A percentile compares a stretch with the other conserved stretches of the same genome.
Evolutionary conservation across 1,284 basidiomycete species (phyloP).

Genomic region (Heterobasidion parviporum): DNA sequence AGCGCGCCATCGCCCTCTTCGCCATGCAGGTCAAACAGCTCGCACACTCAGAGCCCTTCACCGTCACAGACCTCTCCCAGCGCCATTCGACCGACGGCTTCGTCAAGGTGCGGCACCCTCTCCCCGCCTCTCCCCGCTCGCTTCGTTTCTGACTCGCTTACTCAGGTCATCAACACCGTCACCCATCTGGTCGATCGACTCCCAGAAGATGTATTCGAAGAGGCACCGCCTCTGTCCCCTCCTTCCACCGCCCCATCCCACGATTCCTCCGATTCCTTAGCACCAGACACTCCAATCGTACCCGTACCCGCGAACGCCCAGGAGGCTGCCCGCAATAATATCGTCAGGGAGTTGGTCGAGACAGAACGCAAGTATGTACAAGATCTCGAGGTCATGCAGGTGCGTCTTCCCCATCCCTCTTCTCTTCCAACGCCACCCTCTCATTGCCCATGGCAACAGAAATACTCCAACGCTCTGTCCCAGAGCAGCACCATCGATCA

Average conservation of each 20-base stretch:
- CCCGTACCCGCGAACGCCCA: slow-evolving; percentile 41
- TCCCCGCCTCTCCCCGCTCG: background rate
- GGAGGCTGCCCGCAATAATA: slow-evolving; percentile 68
- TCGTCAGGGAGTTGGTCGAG: slow-evolving; percentile 83
- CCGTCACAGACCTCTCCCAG: slow-evolving; percentile 85
- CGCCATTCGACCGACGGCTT: slow-evolving; percentile 90
- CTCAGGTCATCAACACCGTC: slow-evolving; percentile 86
- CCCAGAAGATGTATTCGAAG: slow-evolving; percentile 64
- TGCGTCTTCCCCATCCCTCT: slow-evolving; percentile 26
- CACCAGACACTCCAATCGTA: slow-evolving; percentile 30
- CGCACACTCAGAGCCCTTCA: slow-evolving; percentile 64
- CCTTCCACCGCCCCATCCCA: slow-evolving; percentile 40
- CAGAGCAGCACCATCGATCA: slow-evolving; percentile 82
- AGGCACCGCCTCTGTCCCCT: slow-evolving; percentile 54
- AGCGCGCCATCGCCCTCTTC: slow-evolving; percentile 72
- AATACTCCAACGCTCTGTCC: slow-evolving; percentile 76
- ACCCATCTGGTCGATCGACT: slow-evolving; percentile 80
- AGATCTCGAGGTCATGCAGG: slow-evolving; percentile 96
- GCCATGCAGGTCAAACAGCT: slow-evolving; percentile 67
- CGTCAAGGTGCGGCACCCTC: slow-evolving; percentile 64
- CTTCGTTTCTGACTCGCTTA: background rate
- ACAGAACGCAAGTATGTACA: slow-evolving; percentile 98
- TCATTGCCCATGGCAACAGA: slow-evolving; percentile 31
- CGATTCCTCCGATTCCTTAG: slow-evolving; percentile 52
- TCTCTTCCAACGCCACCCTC: slow-evolving; percentile 11